Base-by-base conservation (phyloP, 192 early-diverging fungal species). In the Rhizophagus clarus region DNA sequence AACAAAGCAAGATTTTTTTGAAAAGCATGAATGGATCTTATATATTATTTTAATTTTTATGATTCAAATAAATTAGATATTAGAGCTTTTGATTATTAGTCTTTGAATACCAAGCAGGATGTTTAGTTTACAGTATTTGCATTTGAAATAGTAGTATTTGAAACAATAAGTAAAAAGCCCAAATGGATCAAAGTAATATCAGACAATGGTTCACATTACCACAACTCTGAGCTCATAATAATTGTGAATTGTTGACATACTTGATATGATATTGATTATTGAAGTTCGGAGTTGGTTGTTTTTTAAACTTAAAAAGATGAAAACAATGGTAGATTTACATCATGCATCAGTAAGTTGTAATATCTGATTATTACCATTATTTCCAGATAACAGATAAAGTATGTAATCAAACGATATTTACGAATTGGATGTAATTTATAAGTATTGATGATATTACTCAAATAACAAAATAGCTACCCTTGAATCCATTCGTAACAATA, bases 171-270 rank as follows among this genome's bases (percentile, higher is more conserved):
- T 20, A 64, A 64, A 31, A 64, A 28, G 22, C n/a, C 63, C n/a
- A 64, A 64, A 64, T 64, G 22, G 63, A 64, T 64, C n/a, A 64
- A 31, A 64, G 63, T 64, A 64, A 64, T 64, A 28, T 64, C 29
- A 64, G 29, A 64, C 1, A 64, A 28, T 64, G n/a, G 12, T 28
- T 12, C 1, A 64, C 63, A 64, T 64, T 64, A 64, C 11, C 29
- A 64, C 22, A 64, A 64, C 5, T 49, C 47, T 49, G 47, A 49
- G 4, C 1, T 49, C 12, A 49, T 49, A 12, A 12, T 11, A 64
- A 64, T 64, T 28, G 63, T 64, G 2, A 31, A 9, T 64, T 31
- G 26, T 64, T 64, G n/a, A n/a, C 11, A 28, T 64, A 31, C 10
- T 64, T 64, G 11, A 12, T 64, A 64, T 31, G 22, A 64, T 64